A percentile compares a stretch with the other conserved stretches of the same genome.
Evolutionary conservation across 306 rosid species (phyloP).

Genomic region (Calophaca sinica): DNA sequence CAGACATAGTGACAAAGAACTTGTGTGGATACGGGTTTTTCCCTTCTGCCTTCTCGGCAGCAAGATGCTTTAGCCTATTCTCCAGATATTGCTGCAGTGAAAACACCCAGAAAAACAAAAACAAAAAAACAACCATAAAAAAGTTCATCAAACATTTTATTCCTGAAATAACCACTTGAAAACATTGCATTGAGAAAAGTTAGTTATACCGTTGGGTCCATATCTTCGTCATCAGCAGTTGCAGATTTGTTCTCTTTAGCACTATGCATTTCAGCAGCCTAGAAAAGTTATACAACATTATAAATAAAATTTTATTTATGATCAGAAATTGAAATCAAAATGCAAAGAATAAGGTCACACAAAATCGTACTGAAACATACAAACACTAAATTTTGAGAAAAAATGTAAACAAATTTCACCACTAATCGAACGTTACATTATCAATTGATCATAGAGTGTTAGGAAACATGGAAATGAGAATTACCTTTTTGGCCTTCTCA

Average conservation of each 20-base stretch:
- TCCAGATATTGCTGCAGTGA: slow-evolving; percentile 80
- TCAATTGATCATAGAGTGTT: neutral
- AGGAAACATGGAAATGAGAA: neutral
- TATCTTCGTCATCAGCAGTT: slow-evolving; percentile 76
- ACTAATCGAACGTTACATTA: neutral
- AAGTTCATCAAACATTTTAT: neutral
- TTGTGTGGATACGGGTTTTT: slow-evolving; percentile 86
- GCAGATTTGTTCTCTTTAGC: slow-evolving; percentile 63
- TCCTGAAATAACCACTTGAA: neutral
- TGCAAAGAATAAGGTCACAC: neutral
- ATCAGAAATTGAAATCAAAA: slow-evolving; percentile 14
- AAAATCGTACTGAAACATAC: neutral
- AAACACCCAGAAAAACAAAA: slow-evolving; percentile 17
- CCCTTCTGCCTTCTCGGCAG: slow-evolving; percentile 60
- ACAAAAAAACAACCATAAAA: neutral
- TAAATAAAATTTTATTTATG: neutral
- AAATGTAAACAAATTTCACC: neutral
- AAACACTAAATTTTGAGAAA: neutral
- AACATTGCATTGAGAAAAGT: slow-evolving; percentile 7
- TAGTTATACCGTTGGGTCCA: slow-evolving; percentile 84
- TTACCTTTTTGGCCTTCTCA: slow-evolving; percentile 76
- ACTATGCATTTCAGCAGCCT: slow-evolving; percentile 64
- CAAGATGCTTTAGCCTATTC: slow-evolving; percentile 79
- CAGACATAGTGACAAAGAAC: slow-evolving; percentile 67
- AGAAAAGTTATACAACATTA: neutral